These are phyloP conservation scores for Yarrowia keelungensis DNA, from an alignment of 805 yeast genomes.

Conservation along the genomic window DNA sequence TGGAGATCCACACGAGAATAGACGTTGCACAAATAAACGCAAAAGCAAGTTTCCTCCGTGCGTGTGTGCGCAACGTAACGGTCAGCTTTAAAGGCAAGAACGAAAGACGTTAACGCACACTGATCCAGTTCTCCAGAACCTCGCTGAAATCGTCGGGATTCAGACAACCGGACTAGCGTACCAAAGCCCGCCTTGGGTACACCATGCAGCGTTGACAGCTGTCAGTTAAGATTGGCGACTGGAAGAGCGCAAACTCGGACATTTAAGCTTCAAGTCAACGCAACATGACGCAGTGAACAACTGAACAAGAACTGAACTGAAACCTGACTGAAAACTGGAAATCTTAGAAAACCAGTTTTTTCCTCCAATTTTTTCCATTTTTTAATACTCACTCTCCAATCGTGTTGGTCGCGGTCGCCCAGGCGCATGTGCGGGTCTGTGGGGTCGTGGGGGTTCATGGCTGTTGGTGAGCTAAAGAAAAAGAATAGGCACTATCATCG, in stretches of 20 bases:
- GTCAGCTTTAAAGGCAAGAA: too few relatives aligned
- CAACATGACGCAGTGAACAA: slow-evolving; percentile 6
- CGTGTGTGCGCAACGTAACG: too few relatives aligned
- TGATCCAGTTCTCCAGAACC: too few relatives aligned
- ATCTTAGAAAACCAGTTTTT: too few relatives aligned
- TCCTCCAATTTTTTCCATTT: too few relatives aligned
- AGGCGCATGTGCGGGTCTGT: neutral
- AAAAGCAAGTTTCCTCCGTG: too few relatives aligned
- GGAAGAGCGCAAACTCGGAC: neutral
- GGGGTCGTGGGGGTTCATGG: slow-evolving; percentile 13
- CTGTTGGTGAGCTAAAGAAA: slow-evolving; percentile 25
- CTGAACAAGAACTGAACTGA: too few relatives aligned
- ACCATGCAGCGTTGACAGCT: slow-evolving; percentile 5
- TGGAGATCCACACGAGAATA: neutral
- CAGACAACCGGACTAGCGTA: too few relatives aligned
- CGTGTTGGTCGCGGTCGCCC: slow-evolving; percentile 13
- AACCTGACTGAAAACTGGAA: too few relatives aligned
- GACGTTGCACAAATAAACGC: neutral
- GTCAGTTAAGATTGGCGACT: neutral
- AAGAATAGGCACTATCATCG: slow-evolving; percentile 1
- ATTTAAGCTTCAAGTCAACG: neutral
- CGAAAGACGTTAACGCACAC: too few relatives aligned
- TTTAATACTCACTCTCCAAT: slow-evolving; percentile 22
- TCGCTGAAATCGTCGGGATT: too few relatives aligned
- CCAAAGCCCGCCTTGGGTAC: too few relatives aligned